Base-by-base conservation (phyloP, 2,329 filamentous ascomycete genomes). In the Fusarium foetens region DNA sequence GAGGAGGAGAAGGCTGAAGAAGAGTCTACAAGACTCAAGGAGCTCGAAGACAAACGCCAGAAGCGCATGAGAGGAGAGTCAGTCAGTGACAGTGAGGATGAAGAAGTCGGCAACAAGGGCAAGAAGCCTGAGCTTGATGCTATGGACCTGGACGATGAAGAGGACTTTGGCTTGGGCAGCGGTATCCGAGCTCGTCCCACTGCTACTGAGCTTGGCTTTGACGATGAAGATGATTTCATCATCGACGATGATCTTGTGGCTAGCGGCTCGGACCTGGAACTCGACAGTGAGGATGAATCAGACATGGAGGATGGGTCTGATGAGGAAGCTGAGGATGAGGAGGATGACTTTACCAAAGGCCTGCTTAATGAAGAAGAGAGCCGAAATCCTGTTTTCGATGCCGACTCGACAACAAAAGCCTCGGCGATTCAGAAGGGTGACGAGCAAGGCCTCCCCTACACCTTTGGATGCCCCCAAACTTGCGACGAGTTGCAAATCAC, bases 171-270 rank as follows among this genome's bases (percentile, higher is more conserved):
- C 6, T 83, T 92, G 21, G 90, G 90, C 38, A 79, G 81, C 53
- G 90, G 90, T 46, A 89, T 91, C 71, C 88, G 84, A 75, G 83
- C 84, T 58, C 84, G 86, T 29, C 86, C 85, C 36, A 90, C 89
- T 12, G 87, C 87, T 7, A 85, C 87, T 16, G 87, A 92, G 64
- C 81, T 94, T 23, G 93, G 91, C 10, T 91, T 97, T 38, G 94
- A 97, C 72, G 95, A 98, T 75, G 95, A 98, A 79, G 95, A 98
- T 76, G 94, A 98, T 75, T 98, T 98, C 76, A 80, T 95, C 31
- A 91, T 98, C 69, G 95, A 98, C 66, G 93, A 96, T 70, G 92
- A 97, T 77, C 86, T 98, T 21, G 88, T 98, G 38, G 94, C 94
- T 17, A 95, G 91, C 74, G 93, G 91, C 41, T 95, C 93, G 10